Percentiles rank a stretch among this genome's conserved stretches.
Evolutionary conservation across 192 early-diverging fungal genomes (phyloP).

Genomic region (Backusella tarrabulga): DNA sequence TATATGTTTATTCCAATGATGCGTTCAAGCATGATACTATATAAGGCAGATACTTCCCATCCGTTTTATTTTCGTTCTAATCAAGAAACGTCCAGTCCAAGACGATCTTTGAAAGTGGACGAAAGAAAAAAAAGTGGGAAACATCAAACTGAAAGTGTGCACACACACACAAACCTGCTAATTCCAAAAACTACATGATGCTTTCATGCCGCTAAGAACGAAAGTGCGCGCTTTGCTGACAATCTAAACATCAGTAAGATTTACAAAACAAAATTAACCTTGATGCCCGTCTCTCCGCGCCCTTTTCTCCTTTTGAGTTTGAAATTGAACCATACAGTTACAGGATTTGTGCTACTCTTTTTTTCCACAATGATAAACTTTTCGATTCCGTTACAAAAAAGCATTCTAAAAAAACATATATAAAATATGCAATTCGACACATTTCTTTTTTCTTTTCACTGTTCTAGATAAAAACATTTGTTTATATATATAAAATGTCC

Average conservation of each 20-base stretch:
- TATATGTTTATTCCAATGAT: background rate
- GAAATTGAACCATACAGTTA: background rate
- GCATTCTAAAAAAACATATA: background rate
- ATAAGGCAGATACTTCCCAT: background rate
- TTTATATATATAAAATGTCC: background rate
- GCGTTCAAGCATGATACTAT: too few relatives aligned
- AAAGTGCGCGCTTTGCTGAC: constrained; percentile 1
- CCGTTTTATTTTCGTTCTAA: too few relatives aligned
- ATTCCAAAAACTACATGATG: background rate
- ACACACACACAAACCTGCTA: background rate
- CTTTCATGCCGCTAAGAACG: background rate
- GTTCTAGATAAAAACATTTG: background rate
- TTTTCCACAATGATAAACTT: background rate
- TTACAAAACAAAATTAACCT: background rate
- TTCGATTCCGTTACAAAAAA: background rate
- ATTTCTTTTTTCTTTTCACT: background rate
- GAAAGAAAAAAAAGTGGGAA: background rate
- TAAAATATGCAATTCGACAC: background rate
- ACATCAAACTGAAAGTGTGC: background rate
- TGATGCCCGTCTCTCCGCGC: background rate
- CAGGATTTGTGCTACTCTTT: background rate
- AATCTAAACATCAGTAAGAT: background rate
- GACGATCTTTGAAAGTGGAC: background rate
- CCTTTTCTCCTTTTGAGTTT: background rate
- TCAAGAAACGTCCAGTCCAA: background rate